A percentile compares a stretch with the other conserved stretches of the same genome.
Conservation (phyloP, 768 basidiomycete genomes). For the Serendipita sp. region DNA sequence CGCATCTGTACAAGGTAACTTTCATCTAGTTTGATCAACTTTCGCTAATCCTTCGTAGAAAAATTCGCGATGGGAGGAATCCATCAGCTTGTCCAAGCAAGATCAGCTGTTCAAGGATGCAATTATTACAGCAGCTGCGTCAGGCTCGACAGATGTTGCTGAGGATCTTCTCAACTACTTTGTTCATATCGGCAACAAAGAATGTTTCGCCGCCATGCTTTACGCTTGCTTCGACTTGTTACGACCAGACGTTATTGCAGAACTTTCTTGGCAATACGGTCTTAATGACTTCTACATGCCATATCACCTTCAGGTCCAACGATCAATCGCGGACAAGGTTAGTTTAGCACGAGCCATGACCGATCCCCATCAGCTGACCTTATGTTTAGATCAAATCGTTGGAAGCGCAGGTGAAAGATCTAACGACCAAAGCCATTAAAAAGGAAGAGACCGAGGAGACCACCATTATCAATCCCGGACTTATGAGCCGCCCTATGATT, state of each 20-base stretch:
- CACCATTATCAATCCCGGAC: conserved; percentile 78
- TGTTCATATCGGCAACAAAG: conserved; percentile 96
- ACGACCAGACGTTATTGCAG: conserved; percentile 81
- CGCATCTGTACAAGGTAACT: conserved; percentile 83
- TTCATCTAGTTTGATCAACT: neutral
- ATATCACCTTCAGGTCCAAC: conserved; percentile 77
- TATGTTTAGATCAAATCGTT: neutral
- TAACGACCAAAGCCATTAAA: conserved; percentile 49
- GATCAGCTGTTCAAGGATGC: conserved; percentile 97
- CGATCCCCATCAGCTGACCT: neutral
- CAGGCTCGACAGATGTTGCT: conserved; percentile 70
- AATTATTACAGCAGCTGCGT: conserved; percentile 82
- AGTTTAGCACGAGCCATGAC: conserved; percentile 4
- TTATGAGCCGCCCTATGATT: conserved; percentile 43
- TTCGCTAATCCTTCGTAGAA: conserved; percentile 36
- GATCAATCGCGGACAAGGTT: conserved; percentile 64
- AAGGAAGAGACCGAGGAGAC: conserved; percentile 81
- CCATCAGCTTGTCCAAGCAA: conserved; percentile 85
- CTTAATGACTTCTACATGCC: conserved; percentile 98
- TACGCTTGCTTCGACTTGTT: conserved; percentile 94
- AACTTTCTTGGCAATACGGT: conserved; percentile 91
- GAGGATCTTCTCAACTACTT: conserved; percentile 95
- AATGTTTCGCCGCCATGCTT: conserved; percentile 83
- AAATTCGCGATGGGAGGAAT: conserved; percentile 92
- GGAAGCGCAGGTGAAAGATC: conserved; percentile 9